Conservation (phyloP, 1,139 yeast species). For the Hyphopichia fennica region DNA sequence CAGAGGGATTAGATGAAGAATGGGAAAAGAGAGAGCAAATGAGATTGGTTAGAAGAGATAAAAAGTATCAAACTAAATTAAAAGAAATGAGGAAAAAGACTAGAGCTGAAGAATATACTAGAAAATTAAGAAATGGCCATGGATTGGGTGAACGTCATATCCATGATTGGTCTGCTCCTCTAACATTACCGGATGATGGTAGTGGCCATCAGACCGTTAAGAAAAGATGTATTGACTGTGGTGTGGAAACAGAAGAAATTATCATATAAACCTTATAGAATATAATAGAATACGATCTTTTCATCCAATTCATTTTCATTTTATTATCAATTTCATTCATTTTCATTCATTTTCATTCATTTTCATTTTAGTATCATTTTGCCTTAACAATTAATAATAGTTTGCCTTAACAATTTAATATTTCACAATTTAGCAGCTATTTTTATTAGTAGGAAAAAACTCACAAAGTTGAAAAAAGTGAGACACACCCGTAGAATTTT, state of each 20-base stretch:
- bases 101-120: constrained; percentile 86
- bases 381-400: too few species aligned
- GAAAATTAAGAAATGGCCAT: constrained; percentile 60
- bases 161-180: constrained; percentile 77
- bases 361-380: too few species aligned
- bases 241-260: constrained; percentile 76
- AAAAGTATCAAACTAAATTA: constrained; percentile 71
- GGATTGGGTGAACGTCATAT: constrained; percentile 56
- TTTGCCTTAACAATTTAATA: too few species aligned
- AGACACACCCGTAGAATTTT: too few species aligned
- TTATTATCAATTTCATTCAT: too few species aligned
- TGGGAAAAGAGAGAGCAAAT: constrained; percentile 81
- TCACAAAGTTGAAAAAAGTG: too few species aligned
- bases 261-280: constrained; percentile 14
- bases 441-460: too few species aligned
- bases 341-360: too few species aligned
- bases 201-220: constrained; percentile 34
- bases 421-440: too few species aligned
- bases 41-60: constrained; percentile 72
- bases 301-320: too few species aligned
- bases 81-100: constrained; percentile 87
- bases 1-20: constrained; percentile 86
- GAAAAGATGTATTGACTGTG: constrained; percentile 78
- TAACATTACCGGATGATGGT: constrained; percentile 42
- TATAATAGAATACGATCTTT: too few species aligned